Evolutionary conservation across 768 basidiomycete species (phyloP).

Genomic region (Pleurotus tuoliensis): DNA sequence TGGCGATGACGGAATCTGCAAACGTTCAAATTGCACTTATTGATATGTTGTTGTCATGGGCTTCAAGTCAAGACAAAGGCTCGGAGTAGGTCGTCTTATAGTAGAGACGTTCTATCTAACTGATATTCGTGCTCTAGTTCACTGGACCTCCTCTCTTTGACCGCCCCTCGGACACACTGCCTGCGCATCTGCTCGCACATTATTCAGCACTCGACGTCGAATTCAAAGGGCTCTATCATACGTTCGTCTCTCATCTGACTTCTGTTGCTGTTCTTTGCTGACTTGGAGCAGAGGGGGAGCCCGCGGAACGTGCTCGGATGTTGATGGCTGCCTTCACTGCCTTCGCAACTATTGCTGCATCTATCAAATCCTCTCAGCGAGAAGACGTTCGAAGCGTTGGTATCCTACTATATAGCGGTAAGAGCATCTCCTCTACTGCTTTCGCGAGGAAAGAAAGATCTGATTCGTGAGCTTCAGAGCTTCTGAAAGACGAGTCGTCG

Average conservation of each 20-base stretch:
- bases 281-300: conserved; percentile 41
- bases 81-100: conserved; percentile 11
- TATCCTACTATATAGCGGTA: conserved; percentile 77
- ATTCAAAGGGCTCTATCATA: conserved; percentile 44
- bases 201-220: conserved; percentile 66
- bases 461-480: conserved; percentile 35
- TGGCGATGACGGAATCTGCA: conserved; percentile 84
- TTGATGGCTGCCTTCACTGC: conserved; percentile 61
- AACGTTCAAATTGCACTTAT: conserved; percentile 67
- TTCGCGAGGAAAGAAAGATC: neutral
- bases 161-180: conserved; percentile 62
- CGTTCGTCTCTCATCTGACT: conserved; percentile 32
- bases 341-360: conserved; percentile 53
- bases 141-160: conserved; percentile 35
- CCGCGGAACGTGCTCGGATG: conserved; percentile 56
- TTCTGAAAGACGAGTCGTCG: conserved; percentile 83
- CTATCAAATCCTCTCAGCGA: conserved; percentile 46
- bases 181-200: conserved; percentile 80
- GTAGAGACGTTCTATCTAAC: conserved; percentile 5
- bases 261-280: neutral
- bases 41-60: conserved; percentile 62
- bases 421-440: conserved; percentile 10
- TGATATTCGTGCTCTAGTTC: conserved; percentile 14
- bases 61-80: conserved; percentile 33
- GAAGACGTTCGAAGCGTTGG: conserved; percentile 81